Base-by-base conservation (phyloP, 306 rosid genomes). In the Styphnolobium japonicum region DNA sequence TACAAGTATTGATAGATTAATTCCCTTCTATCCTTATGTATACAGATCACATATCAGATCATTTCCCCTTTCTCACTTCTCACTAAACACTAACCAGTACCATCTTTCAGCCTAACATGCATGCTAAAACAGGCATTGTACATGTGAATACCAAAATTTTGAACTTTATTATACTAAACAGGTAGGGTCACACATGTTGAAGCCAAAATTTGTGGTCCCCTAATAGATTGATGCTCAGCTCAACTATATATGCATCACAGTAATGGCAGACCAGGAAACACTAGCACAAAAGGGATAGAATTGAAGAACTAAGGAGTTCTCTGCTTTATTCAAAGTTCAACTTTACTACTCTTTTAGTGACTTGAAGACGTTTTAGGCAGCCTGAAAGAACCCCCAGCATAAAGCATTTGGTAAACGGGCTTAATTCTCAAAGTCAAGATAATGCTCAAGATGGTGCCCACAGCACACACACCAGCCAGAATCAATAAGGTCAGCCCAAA, bases 331-430 rank as follows among this genome's bases (percentile, higher is more conserved):
- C 75, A 48, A 10, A 19, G 36, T 40, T 73, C 53, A 46, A 61
- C 72, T 27, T 63, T 14, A 71, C 45, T 71, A 64, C 52, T 21
- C 49, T 36, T 60, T 81, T n/a, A 89, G 66, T 58, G 81, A 77
- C 53, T 71, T 62, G 87, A 34, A 60, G 91, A 45, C 27, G 66
- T 71, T 62, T 79, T 92, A 57, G 89, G 96, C 53, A 86, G 58
- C 87, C 93, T 75, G 84, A 93, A 93, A 77, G 97, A 93, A 18
- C 97, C 96, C 45, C 96, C 92, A 0, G 93, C 83, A 63, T 93
- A 93, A 37, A 93, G 94, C 94, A 77, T 91, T 80, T 88, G 89
- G 86, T 93, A 91, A 56, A 88, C 93, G 1, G 93, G 96, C 89
- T 36, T 88, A 70, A 88, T 89, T 82, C 97, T 87, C 25, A 23